Conservation (phyloP, 257 asterid species). For the Jacaranda mimosifolia region DNA sequence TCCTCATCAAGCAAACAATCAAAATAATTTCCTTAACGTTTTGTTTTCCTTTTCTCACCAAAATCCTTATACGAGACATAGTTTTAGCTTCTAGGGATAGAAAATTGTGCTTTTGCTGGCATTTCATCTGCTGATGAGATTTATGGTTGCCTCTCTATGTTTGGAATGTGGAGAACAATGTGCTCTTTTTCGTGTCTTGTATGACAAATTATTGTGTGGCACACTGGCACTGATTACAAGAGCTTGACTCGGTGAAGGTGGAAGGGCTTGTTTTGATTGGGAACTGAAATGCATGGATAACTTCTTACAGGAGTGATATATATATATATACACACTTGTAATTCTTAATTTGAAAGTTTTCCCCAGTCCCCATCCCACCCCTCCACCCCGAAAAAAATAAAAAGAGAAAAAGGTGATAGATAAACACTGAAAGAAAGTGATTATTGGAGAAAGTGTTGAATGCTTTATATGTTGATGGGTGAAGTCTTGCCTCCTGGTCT, state of each 20-base stretch:
- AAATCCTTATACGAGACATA: too few relatives aligned
- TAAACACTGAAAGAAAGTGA: not conserved
- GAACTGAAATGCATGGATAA: not conserved
- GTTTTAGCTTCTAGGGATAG: not conserved
- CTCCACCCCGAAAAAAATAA: too few relatives aligned
- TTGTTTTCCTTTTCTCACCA: too few relatives aligned
- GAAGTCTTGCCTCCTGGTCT: not conserved
- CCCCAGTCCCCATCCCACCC: not conserved
- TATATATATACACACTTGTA: not conserved
- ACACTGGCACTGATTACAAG: not conserved
- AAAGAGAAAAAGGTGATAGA: not conserved
- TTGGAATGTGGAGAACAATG: slow-evolving; percentile 10
- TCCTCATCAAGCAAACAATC: too few relatives aligned
- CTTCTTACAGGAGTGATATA: not conserved
- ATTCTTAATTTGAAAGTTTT: slow-evolving; percentile 15
- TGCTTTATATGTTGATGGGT: not conserved
- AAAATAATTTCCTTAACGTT: too few relatives aligned
- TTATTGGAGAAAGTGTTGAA: not conserved
- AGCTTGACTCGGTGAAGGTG: not conserved
- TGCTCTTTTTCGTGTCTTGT: not conserved
- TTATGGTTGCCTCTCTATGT: not conserved
- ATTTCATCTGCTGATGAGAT: not conserved
- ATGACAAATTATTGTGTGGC: not conserved
- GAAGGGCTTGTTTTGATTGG: not conserved
- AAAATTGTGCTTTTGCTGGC: not conserved